phyloP scores from a whole-genome alignment of 176 grass and related monocot genomes.

The Elaeis guineensis region DNA sequence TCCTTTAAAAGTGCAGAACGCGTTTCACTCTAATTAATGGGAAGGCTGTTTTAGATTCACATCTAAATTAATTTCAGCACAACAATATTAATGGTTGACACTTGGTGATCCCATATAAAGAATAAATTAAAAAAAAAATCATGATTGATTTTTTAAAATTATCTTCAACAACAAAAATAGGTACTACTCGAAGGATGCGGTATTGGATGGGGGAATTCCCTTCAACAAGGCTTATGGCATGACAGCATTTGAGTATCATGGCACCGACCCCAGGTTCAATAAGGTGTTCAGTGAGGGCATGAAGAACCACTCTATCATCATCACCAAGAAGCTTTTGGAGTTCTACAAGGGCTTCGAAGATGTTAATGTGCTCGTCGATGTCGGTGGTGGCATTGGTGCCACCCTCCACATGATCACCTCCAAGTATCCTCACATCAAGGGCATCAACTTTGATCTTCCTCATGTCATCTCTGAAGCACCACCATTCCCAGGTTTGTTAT shows the following conservation, averaged over 20 bases:
- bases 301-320: conserved; percentile 87
- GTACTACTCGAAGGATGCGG: conserved; percentile 80
- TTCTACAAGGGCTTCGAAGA: conserved; percentile 62
- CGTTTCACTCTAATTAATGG: too few species aligned
- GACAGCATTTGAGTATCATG: conserved; percentile 93
- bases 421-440: neutral
- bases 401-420: neutral
- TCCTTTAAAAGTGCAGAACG: too few species aligned
- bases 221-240: conserved; percentile 99
- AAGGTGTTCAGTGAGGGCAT: conserved; percentile 96
- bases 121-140: too few species aligned
- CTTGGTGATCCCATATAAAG: too few species aligned
- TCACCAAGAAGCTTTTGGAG: conserved; percentile 84
- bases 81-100: too few species aligned
- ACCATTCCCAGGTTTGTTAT: conserved; percentile 44
- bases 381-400: neutral
- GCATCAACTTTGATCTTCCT: neutral
- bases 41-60: too few species aligned
- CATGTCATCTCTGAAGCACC: neutral
- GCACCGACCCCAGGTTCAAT: conserved; percentile 83
- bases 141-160: too few species aligned
- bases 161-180: conserved; percentile 3
- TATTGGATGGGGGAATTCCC: conserved; percentile 81
- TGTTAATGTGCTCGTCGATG: conserved; percentile 17
- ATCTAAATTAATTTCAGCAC: too few species aligned